Evolutionary conservation across 2,329 filamentous ascomycete genomes (phyloP), one percentile per base, ranked within the genome.

Genomic region (Mollisiaceae sp.): DNA sequence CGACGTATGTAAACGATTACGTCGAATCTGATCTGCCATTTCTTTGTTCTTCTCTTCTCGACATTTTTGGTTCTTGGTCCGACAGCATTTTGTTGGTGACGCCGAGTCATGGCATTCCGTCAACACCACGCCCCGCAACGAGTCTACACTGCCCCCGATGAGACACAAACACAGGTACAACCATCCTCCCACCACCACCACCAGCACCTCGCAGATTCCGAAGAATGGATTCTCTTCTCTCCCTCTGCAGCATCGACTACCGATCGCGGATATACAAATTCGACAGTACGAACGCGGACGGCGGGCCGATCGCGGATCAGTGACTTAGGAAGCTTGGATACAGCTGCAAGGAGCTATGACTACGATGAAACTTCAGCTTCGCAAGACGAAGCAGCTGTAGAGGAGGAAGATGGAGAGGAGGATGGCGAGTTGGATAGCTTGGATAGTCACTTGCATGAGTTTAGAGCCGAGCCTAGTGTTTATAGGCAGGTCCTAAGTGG

Each of bases 161-260:
- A 82, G 41, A 75, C 78, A 36, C 65, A 70, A 52, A 41, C 59
- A 56, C 66, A 64, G 57, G 39, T 60, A 52, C 76, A 65, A 74
- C 72, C 64, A 64, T 70, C 66, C 70, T 77, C 60, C 27, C 65
- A 56, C 32, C 47, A 63, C 32, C 47, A 63, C 27, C 66, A 69
- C 57, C 61, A 43, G 18, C 43, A 62, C 32, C 80, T 88, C 66
- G 88, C 91, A 67, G 90, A 94, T 70, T 90, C 92, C 14, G 91
- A 95, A 78, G 94, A 97, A 85, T 99, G 95, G 95, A 91, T 98
- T 62, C 87, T 99, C 70, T 99, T 99, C 82, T 92, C 93, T 8
- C 92, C 92, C 1, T 84, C 85, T 9, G 88, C 89, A 69, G 85
- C 84, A 3, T 89, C 91, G 22, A 84, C 85, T 12, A 88, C 88